Conservation (phyloP, 2,329 filamentous ascomycete genomes). For the Aspergillus sp. region DNA sequence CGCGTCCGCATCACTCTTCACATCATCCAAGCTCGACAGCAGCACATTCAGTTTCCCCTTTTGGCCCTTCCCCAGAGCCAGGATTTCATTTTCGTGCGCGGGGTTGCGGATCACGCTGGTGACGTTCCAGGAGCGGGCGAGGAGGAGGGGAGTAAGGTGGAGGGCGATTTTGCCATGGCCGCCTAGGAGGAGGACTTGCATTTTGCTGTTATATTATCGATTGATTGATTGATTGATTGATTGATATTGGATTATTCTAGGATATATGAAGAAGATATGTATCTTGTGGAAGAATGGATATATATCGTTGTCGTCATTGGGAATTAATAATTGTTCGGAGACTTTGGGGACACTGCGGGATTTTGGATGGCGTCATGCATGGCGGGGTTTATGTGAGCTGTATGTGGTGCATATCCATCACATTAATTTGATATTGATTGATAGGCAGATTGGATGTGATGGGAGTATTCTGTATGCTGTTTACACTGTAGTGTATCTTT, state of each 20-base stretch:
- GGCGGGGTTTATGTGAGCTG: too few species aligned
- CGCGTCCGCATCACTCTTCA: constrained; percentile 60
- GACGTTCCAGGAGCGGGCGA: constrained; percentile 69
- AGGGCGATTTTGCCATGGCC: constrained; percentile 78
- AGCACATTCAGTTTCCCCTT: constrained; percentile 65
- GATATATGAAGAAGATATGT: too few species aligned
- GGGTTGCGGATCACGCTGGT: constrained; percentile 71
- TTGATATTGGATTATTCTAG: neutral
- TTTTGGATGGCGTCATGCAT: too few species aligned
- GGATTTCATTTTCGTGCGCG: constrained; percentile 62
- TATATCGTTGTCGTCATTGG: too few species aligned
- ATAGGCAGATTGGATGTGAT: too few species aligned
- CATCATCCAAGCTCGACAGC: constrained; percentile 66
- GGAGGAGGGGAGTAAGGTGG: constrained; percentile 69
- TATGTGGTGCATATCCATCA: too few species aligned
- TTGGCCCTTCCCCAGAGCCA: constrained; percentile 54
- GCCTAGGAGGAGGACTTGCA: constrained; percentile 67
- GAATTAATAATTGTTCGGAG: too few species aligned
- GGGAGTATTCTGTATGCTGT: too few species aligned
- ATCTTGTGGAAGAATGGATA: too few species aligned
- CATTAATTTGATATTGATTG: too few species aligned
- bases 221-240: neutral
- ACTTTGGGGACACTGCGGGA: too few species aligned
- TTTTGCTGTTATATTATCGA: constrained; percentile 7
- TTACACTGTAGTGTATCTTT: too few species aligned